Base-by-base conservation (phyloP, 129 eudicot genomes). In the Artemisia annua region DNA sequence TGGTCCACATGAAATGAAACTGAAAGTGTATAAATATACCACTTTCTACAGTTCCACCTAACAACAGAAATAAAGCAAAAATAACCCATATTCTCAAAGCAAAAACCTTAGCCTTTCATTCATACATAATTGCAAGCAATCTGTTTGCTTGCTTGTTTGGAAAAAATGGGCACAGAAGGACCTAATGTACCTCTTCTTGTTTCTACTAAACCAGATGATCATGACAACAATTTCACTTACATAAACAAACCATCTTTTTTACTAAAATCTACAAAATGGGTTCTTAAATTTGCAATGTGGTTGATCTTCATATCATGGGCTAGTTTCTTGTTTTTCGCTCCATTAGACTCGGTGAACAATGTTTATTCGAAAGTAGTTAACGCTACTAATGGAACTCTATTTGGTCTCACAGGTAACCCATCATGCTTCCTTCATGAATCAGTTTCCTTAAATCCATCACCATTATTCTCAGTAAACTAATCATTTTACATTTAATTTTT, bases 201-300 rank as follows among this genome's bases (percentile, higher is more conserved):
- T 48, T 54, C 80, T 6, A 67, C 5, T 17, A 77, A 83, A 68
- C 79, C 75, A 20, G 83, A 80, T 9, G 54, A 63, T 17, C 46
- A 39, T 39, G 48, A 46, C 43, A 66, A 46, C 43, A 66, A 19
- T 64, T 43, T 71, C 65, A 30, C 60, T 11, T 66, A 73, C 83
- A 53, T 68, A 78, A 83, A 79, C 44, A 66, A 67, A 43, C 69
- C 75, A 78, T 49, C 82, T 18, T 50, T 84, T 4, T 51, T 87
- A 52, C 22, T 78, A 26, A 71, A 87, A 74, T 84, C 84, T 11
- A 52, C 75, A 10, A 87, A 84, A 86, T 85, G 82, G 92, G 71
- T 79, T 81, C 89, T 94, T 53, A 90, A 82, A 72, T 52, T 78
- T 61, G 60, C 80, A 67, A 84, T 90, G 89, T 90, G 96, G 97